These are phyloP conservation scores for Sclerotinia minor DNA, from an alignment of 2,329 filamentous ascomycete genomes.

Conservation along the genomic window DNA sequence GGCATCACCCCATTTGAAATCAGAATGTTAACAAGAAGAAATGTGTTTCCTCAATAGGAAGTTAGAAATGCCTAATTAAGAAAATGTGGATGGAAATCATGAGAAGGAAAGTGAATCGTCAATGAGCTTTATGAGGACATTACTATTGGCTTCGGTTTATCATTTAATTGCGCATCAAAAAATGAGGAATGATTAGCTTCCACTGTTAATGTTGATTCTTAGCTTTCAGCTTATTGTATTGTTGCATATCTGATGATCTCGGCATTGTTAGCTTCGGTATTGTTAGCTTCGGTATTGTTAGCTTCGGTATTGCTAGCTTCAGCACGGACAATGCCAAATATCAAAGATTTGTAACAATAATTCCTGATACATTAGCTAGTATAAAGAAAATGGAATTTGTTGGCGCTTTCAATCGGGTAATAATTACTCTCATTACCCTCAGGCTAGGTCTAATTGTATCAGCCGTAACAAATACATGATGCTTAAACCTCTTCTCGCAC, in stretches of 20 bases:
- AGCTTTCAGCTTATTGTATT: no score
- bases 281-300: not conserved
- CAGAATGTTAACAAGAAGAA: not conserved
- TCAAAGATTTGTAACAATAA: not conserved
- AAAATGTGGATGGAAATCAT: not conserved
- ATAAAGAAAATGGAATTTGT: not conserved
- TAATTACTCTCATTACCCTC: not conserved
- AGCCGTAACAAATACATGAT: not conserved
- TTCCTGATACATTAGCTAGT: not conserved
- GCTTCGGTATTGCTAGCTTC: not conserved
- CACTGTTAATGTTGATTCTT: no score
- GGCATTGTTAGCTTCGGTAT: not conserved
- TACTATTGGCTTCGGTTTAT: not conserved
- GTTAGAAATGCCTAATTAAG: no score
- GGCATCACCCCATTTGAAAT: not conserved
- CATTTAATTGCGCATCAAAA: no score
- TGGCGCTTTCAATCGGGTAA: not conserved
- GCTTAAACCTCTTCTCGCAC: not conserved
- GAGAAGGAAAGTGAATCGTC: not conserved
- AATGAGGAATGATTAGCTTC: not conserved
- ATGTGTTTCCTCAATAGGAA: rapidly evolving
- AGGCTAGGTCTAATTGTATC: not conserved
- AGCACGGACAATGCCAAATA: not conserved
- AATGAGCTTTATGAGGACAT: not conserved
- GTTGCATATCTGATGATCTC: no score